Conservation (phyloP, 1,284 basidiomycete species). For the Golubevia pallescens region DNA sequence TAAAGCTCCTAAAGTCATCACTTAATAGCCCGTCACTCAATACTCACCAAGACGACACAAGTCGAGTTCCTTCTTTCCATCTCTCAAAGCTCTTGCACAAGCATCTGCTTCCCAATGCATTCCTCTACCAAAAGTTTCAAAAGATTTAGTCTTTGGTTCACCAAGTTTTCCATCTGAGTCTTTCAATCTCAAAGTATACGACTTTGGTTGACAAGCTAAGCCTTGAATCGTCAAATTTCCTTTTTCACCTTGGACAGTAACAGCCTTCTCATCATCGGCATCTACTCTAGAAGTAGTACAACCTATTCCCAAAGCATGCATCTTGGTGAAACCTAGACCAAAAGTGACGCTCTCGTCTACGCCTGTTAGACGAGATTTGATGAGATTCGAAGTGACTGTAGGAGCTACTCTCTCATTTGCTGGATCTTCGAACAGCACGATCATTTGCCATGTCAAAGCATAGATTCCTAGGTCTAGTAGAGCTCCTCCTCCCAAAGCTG, state of each 20-base stretch:
- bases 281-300: constrained; percentile 21
- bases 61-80: constrained; percentile 23
- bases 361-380: constrained; percentile 28
- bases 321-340: constrained; percentile 25
- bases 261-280: constrained; percentile 11
- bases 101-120: constrained; percentile 55
- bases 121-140: constrained; percentile 27
- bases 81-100: constrained; percentile 28
- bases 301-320: constrained; percentile 26
- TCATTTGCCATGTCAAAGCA: constrained; percentile 42
- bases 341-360: constrained; percentile 42
- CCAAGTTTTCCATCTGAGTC: constrained; percentile 24
- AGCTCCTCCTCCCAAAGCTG: constrained; percentile 80
- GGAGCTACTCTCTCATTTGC: constrained; percentile 21
- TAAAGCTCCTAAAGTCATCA: neutral
- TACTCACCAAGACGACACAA: constrained; percentile 14
- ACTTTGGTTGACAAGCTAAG: constrained; percentile 25
- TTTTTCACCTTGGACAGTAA: constrained; percentile 40
- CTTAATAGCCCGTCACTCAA: no score
- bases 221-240: constrained; percentile 22
- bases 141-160: constrained; percentile 15
- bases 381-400: constrained; percentile 13
- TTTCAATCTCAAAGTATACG: constrained; percentile 36
- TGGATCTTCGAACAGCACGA: constrained; percentile 35
- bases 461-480: constrained; percentile 74